Evolutionary conservation across 768 basidiomycete genomes (phyloP).

Genomic region (Lyophyllum semitale): DNA sequence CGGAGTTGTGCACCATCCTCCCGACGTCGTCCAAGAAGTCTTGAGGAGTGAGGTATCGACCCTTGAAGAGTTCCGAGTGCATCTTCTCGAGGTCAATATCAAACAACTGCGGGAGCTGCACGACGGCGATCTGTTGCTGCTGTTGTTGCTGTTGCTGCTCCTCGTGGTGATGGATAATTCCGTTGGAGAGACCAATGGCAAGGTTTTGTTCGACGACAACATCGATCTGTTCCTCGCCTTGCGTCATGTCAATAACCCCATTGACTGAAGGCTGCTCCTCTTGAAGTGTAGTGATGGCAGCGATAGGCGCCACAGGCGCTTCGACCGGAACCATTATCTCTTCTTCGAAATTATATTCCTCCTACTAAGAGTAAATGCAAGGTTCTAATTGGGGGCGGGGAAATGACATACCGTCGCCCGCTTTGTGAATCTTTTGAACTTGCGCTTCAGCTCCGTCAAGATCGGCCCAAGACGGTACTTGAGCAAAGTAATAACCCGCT

Average conservation of each 20-base stretch:
- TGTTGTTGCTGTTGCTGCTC: conserved; percentile 26
- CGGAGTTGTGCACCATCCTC: conserved; percentile 79
- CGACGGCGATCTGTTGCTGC: conserved; percentile 36
- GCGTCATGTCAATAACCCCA: conserved; percentile 45
- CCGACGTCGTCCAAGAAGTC: conserved; percentile 85
- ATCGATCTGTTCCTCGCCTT: conserved; percentile 25
- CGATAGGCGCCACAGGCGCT: conserved; percentile 6
- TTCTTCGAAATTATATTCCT: conserved; percentile 70
- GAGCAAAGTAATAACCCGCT: conserved; percentile 73
- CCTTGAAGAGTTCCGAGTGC: conserved; percentile 81
- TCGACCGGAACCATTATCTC: conserved; percentile 16
- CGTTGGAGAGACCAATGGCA: conserved; percentile 43
- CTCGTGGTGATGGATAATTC: conserved; percentile 27
- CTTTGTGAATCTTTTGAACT: conserved; percentile 90
- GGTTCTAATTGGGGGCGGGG: background rate
- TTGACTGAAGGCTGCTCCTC: conserved; percentile 40
- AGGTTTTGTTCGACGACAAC: conserved; percentile 20
- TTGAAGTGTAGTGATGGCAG: conserved; percentile 35
- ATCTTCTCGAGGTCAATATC: conserved; percentile 94
- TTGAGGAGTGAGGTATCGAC: conserved; percentile 83
- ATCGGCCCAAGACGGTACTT: conserved; percentile 92
- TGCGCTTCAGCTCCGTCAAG: conserved; percentile 85
- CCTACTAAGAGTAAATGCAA: conserved; percentile 41
- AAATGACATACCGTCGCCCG: conserved; percentile 60
- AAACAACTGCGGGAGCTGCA: conserved; percentile 55